Evolutionary conservation across 2,329 filamentous ascomycete species (phyloP).

Genomic region (Graphilbum ipis-grandicollis): DNA sequence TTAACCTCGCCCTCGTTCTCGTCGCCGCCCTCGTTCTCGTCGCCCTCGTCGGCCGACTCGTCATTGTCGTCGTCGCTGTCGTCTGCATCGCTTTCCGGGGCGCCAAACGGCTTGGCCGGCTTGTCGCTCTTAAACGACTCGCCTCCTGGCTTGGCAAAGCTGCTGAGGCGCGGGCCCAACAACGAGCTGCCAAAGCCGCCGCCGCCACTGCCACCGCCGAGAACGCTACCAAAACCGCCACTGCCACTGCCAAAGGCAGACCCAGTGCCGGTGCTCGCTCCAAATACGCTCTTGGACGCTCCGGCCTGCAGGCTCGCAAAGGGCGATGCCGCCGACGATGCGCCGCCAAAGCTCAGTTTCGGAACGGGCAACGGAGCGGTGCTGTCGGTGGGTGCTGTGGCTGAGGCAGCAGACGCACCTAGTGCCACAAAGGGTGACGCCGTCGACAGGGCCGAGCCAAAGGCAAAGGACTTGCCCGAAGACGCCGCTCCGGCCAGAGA

Average conservation of each 20-base stretch:
- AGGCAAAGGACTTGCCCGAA: slow-evolving; percentile 27
- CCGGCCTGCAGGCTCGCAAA: slow-evolving; percentile 19
- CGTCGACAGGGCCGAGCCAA: slow-evolving; percentile 26
- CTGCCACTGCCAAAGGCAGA: slow-evolving; percentile 29
- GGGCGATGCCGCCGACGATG: slow-evolving; percentile 24
- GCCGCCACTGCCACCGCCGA: too few species aligned
- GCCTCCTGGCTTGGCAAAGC: slow-evolving; percentile 54
- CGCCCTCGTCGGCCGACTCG: slow-evolving; percentile 10
- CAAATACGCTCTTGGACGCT: slow-evolving; percentile 12
- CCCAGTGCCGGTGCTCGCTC: slow-evolving; percentile 20
- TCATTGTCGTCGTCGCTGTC: slow-evolving; percentile 22
- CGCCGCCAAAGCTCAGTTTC: slow-evolving; percentile 31
- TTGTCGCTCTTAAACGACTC: slow-evolving; percentile 37
- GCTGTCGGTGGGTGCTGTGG: too few species aligned
- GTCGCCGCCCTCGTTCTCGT: slow-evolving; percentile 29
- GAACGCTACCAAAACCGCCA: slow-evolving; percentile 19
- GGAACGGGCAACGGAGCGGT: too few species aligned
- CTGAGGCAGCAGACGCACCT: slow-evolving; percentile 14
- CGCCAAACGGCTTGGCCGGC: slow-evolving; percentile 58
- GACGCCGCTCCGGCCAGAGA: slow-evolving; percentile 28
- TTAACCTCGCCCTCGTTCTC: slow-evolving; percentile 25
- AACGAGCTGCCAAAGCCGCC: slow-evolving; percentile 20
- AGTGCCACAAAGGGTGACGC: slow-evolving; percentile 18
- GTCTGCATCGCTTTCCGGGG: slow-evolving; percentile 48
- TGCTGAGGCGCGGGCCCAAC: slow-evolving; percentile 33